Evolutionary conservation across 108 stramenopile genomes (phyloP), one percentile per base, ranked within the genome.

Genomic region (Seminavis robusta): DNA sequence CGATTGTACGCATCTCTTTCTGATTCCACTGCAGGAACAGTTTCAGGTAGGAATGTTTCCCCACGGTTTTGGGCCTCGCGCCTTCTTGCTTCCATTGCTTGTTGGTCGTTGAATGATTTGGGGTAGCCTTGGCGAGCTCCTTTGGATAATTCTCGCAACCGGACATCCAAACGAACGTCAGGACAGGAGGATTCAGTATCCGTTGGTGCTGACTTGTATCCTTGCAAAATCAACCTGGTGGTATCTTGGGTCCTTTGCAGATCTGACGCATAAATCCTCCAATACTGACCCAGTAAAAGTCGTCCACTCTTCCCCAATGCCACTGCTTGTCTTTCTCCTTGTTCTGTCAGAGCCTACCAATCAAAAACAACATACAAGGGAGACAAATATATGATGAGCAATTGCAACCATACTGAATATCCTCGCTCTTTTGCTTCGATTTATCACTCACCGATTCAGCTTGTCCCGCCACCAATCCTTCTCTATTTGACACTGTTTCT

Each of bases 91-190:
- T n/a, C n/a, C n/a, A 71, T 25, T 1, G 79, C 79, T 31, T 79
- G 60, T 40, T 75, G 57, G 42, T 64, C 52, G 10, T 73, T 44
- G 5, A 71, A 21, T 33, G 40, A 43, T 37, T 78, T 77, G 9
- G 56, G 43, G 27, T 47, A 61, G 5, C 74, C 83, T 52, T 84
- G 72, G 4, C 83, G 48, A 15, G 77, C 79, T 7, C 83, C 83
- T 48, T 80, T 77, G 47, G 76, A 79, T 16, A 66, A 16, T 47
- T 84, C 83, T 21, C 83, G 59, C 10, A 84, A 33, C 25, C 83
- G 53, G 19, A 55, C n/a, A 30, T 83, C 81, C 31, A 73, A 43
- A 0, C 56, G 27, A 0, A 76, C 47, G 41, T 63, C 31, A 7
- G 52, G 56, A 43, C 4, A 42, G 4, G 7, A 4, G 4, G n/a